Evolutionary conservation across 768 basidiomycete species (phyloP).

Genomic region (Cantharellus cinnabarinus): DNA sequence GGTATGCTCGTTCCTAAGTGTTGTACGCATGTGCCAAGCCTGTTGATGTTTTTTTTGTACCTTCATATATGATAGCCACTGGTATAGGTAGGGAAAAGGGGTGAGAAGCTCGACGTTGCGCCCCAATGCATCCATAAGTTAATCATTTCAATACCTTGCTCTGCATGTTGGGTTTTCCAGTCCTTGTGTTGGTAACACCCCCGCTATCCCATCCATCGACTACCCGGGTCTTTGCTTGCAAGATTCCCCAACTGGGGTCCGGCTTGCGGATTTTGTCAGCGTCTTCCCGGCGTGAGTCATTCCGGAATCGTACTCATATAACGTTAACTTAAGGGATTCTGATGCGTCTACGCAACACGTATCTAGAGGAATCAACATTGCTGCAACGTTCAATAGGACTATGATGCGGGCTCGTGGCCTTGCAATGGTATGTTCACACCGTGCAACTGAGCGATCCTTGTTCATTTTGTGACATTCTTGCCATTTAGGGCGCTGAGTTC

Average conservation of each 20-base stretch:
- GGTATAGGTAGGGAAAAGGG: background rate
- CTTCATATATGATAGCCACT: background rate
- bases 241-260: constrained; percentile 8
- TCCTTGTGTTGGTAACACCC: background rate
- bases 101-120: background rate
- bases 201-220: background rate
- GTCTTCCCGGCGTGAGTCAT: constrained; percentile 33
- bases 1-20: constrained; percentile 9
- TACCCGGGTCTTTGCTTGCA: constrained; percentile 5
- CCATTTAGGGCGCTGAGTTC: constrained; percentile 29
- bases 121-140: too few relatives aligned
- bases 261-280: constrained; percentile 5
- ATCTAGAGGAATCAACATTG: constrained; percentile 25
- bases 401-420: constrained; percentile 35
- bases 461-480: constrained; percentile 13
- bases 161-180: constrained; percentile 9
- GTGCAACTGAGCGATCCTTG: constrained; percentile 30
- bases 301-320: constrained; percentile 21
- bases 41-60: constrained; percentile 3
- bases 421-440: constrained; percentile 12
- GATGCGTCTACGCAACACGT: background rate
- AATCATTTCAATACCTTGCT: background rate
- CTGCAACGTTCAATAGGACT: constrained; percentile 26
- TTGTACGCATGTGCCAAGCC: constrained; percentile 10
- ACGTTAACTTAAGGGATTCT: background rate